Evolutionary conservation across 139 green algal genomes (phyloP).

Genomic region (Axilococcus clingmanii): DNA sequence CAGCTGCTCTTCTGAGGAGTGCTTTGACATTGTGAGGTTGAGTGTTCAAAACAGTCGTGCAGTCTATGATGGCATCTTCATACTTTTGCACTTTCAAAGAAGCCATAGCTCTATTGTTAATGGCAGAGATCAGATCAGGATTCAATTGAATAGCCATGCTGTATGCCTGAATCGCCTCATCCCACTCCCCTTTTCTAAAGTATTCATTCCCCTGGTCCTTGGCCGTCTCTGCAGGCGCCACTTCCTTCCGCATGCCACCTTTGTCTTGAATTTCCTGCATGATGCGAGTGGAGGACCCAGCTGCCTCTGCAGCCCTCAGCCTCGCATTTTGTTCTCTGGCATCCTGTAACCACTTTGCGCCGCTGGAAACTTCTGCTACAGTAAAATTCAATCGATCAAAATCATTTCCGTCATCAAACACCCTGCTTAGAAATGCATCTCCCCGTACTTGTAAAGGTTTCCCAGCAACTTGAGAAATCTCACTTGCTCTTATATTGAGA

Average conservation of each 20-base stretch:
- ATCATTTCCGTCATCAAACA: conserved; percentile 76
- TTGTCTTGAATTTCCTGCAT: too few species aligned
- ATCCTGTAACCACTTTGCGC: conserved; percentile 47
- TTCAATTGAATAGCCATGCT: conserved; percentile 45
- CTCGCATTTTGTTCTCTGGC: conserved; percentile 23
- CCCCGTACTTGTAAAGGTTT: conserved; percentile 60
- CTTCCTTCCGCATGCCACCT: neutral
- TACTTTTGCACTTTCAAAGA: conserved; percentile 52
- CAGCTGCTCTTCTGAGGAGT: conserved; percentile 47
- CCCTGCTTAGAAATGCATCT: conserved; percentile 70
- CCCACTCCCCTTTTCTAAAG: conserved; percentile 53
- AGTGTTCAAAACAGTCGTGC: conserved; percentile 29
- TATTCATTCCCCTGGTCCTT: conserved; percentile 45
- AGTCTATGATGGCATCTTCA: conserved; percentile 46
- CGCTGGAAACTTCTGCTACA: conserved; percentile 46
- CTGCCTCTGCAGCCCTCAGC: conserved; percentile 24
- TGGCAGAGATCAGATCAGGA: conserved; percentile 24
- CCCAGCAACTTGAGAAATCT: conserved; percentile 58
- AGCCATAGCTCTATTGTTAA: conserved; percentile 72
- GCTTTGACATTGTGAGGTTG: conserved; percentile 65
- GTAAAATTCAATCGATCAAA: conserved; percentile 67
- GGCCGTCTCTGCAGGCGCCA: neutral
- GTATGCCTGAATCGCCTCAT: conserved; percentile 29
- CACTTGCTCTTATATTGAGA: conserved; percentile 56
- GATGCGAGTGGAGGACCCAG: too few species aligned